phyloP scores from a whole-genome alignment of 768 basidiomycete species.

The Paxillus ammoniavirescens region DNA sequence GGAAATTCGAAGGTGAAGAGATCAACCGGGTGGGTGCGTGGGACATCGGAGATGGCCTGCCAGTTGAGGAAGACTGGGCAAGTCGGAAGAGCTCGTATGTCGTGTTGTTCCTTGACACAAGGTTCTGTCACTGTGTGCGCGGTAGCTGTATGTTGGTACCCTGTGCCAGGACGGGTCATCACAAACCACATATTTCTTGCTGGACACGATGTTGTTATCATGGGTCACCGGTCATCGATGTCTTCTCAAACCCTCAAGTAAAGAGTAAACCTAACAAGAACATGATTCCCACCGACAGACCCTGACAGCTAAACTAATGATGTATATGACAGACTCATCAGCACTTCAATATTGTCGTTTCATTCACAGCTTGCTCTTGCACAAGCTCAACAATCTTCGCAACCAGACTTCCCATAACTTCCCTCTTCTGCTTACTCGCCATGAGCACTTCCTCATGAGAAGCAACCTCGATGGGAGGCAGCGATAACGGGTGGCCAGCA shows the following conservation, averaged over 20 bases:
- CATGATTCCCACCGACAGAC: too few relatives aligned
- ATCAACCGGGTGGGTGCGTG: constrained; percentile 25
- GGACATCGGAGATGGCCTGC: constrained; percentile 3
- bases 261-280: too few relatives aligned
- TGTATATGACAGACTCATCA: neutral
- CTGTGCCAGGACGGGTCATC: too few relatives aligned
- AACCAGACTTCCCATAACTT: constrained; percentile 70
- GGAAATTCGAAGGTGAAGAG: constrained; percentile 6
- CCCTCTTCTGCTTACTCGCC: constrained; percentile 64
- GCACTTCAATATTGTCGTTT: constrained; percentile 2
- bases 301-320: too few relatives aligned
- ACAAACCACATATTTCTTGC: too few relatives aligned
- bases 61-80: neutral
- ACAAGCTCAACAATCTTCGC: constrained; percentile 54
- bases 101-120: neutral
- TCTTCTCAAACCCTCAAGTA: too few relatives aligned
- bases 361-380: constrained; percentile 15
- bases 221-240: too few relatives aligned
- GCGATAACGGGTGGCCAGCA: constrained; percentile 50
- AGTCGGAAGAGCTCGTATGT: neutral
- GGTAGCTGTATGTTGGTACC: too few relatives aligned
- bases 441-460: constrained; percentile 80
- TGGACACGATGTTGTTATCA: too few relatives aligned
- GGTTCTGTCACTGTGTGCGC: neutral
- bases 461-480: constrained; percentile 46